Evolutionary conservation across 2,329 filamentous ascomycete species (phyloP).

Genomic region (Ramularia collo-cygni): DNA sequence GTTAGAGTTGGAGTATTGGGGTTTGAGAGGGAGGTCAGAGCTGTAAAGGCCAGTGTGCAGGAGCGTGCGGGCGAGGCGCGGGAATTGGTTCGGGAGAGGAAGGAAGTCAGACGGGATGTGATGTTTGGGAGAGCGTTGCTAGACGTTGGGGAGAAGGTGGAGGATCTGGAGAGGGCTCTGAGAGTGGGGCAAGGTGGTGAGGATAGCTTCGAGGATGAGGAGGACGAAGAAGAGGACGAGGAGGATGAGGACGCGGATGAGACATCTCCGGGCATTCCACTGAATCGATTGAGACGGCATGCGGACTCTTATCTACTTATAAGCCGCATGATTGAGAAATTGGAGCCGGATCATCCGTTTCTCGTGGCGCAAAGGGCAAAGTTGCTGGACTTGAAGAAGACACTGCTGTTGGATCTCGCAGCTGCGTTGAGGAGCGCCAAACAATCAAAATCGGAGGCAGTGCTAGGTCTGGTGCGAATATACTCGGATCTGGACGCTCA

Average conservation of each 20-base stretch:
- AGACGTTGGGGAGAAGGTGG: slow-evolving; percentile 58
- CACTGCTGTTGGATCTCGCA: slow-evolving; percentile 58
- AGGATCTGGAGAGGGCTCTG: slow-evolving; percentile 57
- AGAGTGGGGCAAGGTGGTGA: slow-evolving; percentile 40
- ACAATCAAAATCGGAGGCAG: slow-evolving; percentile 32
- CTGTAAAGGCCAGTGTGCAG: slow-evolving; percentile 60
- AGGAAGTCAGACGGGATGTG: slow-evolving; percentile 55
- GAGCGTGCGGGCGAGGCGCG: slow-evolving; percentile 58
- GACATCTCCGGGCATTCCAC: slow-evolving; percentile 25
- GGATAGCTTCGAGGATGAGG: slow-evolving; percentile 25
- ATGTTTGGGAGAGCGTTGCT: slow-evolving; percentile 56
- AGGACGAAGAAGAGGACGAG: slow-evolving; percentile 24
- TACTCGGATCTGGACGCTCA: slow-evolving; percentile 57
- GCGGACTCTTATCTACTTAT: slow-evolving; percentile 53
- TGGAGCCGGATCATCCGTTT: slow-evolving; percentile 57
- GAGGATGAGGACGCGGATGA: slow-evolving; percentile 31
- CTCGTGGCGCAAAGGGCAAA: slow-evolving; percentile 50
- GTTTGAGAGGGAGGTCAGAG: slow-evolving; percentile 74
- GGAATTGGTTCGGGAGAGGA: slow-evolving; percentile 59
- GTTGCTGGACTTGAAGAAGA: slow-evolving; percentile 53
- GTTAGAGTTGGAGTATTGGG: slow-evolving; percentile 80
- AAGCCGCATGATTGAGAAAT: slow-evolving; percentile 42
- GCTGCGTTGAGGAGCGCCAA: slow-evolving; percentile 55
- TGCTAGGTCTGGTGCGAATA: slow-evolving; percentile 52
- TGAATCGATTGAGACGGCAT: slow-evolving; percentile 47